A percentile compares a stretch with the other conserved stretches of the same genome.
These are phyloP conservation scores for Boeremia exigua DNA, from an alignment of 2,329 filamentous ascomycete genomes.

Conservation along the genomic window DNA sequence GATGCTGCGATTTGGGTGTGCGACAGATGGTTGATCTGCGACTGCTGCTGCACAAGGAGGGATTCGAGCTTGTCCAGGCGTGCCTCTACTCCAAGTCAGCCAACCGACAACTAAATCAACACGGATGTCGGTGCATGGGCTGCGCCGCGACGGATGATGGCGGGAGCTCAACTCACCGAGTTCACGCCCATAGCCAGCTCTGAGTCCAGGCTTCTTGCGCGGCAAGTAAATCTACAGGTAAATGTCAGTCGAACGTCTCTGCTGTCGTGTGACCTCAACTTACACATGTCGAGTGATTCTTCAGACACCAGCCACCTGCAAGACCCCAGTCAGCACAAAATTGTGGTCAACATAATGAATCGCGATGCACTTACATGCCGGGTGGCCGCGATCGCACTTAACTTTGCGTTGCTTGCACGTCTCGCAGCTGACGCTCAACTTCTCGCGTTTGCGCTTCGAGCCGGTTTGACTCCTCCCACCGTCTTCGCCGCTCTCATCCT, in stretches of 20 bases:
- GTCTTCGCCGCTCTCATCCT: constrained; percentile 51
- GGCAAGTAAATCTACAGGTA: constrained; percentile 64
- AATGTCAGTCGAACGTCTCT: constrained; percentile 3
- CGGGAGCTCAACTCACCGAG: constrained; percentile 42
- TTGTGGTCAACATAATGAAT: no score
- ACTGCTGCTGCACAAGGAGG: constrained; percentile 54
- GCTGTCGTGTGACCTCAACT: constrained; percentile 16
- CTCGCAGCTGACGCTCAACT: constrained; percentile 66
- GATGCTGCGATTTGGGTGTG: constrained; percentile 32
- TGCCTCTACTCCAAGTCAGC: constrained; percentile 9
- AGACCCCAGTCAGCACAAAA: constrained; percentile 5
- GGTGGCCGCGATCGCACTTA: constrained; percentile 71
- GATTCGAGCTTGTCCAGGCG: constrained; percentile 53
- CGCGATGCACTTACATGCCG: constrained; percentile 59
- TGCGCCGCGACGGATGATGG: background rate
- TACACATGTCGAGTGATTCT: constrained; percentile 68
- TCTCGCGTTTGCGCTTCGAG: constrained; percentile 56
- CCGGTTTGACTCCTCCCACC: constrained; percentile 45
- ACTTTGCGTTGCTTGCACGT: constrained; percentile 81
- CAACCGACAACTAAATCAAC: constrained; percentile 17
- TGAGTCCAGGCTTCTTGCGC: constrained; percentile 70
- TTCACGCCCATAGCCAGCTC: constrained; percentile 67
- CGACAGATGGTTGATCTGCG: constrained; percentile 53
- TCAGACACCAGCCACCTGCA: constrained; percentile 66
- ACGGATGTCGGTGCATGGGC: constrained; percentile 14